Evolutionary conservation across 225 moss, liverwort and hornwort genomes (phyloP), one percentile per base, ranked within the genome.

Genomic region (Sphagnum tenellum): DNA sequence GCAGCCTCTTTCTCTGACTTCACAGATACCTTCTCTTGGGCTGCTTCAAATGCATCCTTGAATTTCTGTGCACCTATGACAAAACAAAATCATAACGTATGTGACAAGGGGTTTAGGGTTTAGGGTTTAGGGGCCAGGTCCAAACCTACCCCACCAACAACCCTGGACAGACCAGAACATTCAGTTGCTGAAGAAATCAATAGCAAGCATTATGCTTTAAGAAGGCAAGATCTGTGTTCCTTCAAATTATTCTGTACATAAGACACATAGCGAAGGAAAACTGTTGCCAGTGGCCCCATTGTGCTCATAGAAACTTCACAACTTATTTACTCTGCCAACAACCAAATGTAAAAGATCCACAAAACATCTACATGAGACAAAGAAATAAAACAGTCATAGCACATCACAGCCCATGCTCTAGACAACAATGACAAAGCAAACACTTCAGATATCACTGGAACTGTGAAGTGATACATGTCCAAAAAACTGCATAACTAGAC

Each of bases 41-140:
- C 77, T 5, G 65, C 72, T 65, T 88, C 74, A 8, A 82, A 90
- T 9, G 76, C 74, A 52, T 79, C 70, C 69, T 85, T 90, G 61
- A 87, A 87, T 55, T 78, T 87, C 66, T 90, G 81, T 49, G 83
- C 81, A 65, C 70, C 87, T 88, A 71, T 57, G 46, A 7, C 5
- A 12, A 57, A 3, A 3, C 53, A 3, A 56, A 7, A 65, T 14
- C 29, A 29, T 47, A 10, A 29, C 54, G 60, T 56, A 59, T 13
- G 53, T 54, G 2, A 8, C 4, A 59, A 59, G n/a, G 3, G n/a
- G n/a, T n/a, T n/a, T n/a, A n/a, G n/a, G n/a, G n/a, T n/a, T n/a
- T n/a, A n/a, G n/a, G n/a, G n/a, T n/a, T n/a, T n/a, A n/a, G n/a
- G n/a, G 44, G 14, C 5, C 47, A 61, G 9, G 11, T 7, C 44